A percentile compares a stretch with the other conserved stretches of the same genome.
Conservation (phyloP, 2,329 filamentous ascomycete species). For the Trichoderma sp. region DNA sequence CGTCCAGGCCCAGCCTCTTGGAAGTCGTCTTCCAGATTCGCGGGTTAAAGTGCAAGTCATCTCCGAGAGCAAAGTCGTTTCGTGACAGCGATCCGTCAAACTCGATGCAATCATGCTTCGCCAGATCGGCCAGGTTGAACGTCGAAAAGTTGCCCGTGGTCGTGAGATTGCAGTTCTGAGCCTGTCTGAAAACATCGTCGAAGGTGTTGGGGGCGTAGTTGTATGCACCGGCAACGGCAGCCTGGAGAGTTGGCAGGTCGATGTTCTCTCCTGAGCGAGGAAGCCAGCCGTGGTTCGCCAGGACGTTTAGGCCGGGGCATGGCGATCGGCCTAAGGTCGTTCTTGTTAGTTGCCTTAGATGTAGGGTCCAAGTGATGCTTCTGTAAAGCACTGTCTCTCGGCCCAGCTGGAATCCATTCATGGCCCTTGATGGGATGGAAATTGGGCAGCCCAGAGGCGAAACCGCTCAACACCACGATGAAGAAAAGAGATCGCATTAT, state of each 20-base stretch:
- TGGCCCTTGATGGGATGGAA: background rate
- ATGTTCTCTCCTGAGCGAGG: slow-evolving; percentile 19
- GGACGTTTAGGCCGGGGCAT: slow-evolving; percentile 54
- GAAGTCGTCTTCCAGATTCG: slow-evolving; percentile 6
- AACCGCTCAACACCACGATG: background rate
- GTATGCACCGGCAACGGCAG: background rate
- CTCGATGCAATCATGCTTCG: slow-evolving; percentile 18
- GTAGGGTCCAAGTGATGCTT: background rate
- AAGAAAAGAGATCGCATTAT: background rate
- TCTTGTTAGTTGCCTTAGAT: background rate
- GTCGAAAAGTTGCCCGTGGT: slow-evolving; percentile 19
- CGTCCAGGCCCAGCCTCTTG: background rate
- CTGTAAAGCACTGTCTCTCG: background rate
- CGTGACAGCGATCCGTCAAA: slow-evolving; percentile 24
- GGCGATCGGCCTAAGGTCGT: slow-evolving; percentile 11
- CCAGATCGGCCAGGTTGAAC: slow-evolving; percentile 4
- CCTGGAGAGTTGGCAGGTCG: slow-evolving; percentile 1
- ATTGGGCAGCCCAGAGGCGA: slow-evolving; percentile 8
- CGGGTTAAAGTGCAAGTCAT: slow-evolving; percentile 6
- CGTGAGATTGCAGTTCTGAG: background rate
- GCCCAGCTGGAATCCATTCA: slow-evolving; percentile 14
- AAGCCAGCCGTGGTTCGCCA: slow-evolving; percentile 27
- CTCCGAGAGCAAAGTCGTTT: slow-evolving; percentile 12
- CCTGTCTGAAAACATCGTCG: background rate
- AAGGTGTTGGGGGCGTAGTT: slow-evolving; percentile 9